Conservation (phyloP, 805 yeast species). For the Wickerhamomyces strasburgensis region DNA sequence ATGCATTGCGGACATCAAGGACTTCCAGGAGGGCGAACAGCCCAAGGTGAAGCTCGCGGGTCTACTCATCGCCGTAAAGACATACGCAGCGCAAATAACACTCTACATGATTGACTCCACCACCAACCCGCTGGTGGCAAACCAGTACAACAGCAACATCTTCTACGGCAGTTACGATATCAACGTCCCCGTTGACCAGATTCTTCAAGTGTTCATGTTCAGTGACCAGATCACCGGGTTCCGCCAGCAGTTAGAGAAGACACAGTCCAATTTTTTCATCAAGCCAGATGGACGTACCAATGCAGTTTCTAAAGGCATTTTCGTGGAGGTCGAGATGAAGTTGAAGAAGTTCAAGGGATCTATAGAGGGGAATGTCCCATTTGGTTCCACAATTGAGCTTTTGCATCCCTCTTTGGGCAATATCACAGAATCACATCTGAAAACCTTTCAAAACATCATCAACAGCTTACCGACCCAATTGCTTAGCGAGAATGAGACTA, state of each 20-base stretch:
- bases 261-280: background rate
- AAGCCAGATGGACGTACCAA: background rate
- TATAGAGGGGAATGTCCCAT: constrained; percentile 8
- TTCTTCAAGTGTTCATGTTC: constrained; percentile 8
- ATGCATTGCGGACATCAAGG: background rate
- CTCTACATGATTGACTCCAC: constrained; percentile 14
- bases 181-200: background rate
- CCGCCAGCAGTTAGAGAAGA: background rate
- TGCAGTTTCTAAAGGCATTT: constrained; percentile 9
- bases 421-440: background rate
- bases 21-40: background rate
- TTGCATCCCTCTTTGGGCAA: background rate
- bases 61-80: constrained; percentile 1
- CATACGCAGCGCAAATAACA: constrained; percentile 1
- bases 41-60: constrained; percentile 1
- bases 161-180: constrained; percentile 3
- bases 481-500: background rate
- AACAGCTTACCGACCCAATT: constrained; percentile 5
- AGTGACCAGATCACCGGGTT: constrained; percentile 4
- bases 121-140: constrained; percentile 2
- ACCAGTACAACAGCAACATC: constrained; percentile 1
- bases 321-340: constrained; percentile 7
- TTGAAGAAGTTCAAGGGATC: constrained; percentile 5
- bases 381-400: background rate
- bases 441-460: constrained; percentile 5